Evolutionary conservation across 345 rosid genomes (phyloP).

Genomic region (Fremontodendron californicum): DNA sequence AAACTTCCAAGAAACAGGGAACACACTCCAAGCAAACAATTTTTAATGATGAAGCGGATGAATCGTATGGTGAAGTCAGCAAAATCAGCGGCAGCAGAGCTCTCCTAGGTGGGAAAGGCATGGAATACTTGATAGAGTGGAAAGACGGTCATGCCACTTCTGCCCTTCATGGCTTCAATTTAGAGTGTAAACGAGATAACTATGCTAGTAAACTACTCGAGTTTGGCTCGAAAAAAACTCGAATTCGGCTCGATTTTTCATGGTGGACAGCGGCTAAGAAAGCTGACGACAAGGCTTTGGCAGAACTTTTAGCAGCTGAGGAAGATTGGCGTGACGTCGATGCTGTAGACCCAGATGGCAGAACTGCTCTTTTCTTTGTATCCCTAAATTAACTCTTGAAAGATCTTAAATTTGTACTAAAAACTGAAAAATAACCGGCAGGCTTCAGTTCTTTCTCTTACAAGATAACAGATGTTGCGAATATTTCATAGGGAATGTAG

Average conservation of each 20-base stretch:
- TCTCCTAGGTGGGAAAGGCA: conserved; percentile 37
- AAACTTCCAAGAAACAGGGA: conserved; percentile 23
- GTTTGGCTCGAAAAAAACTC: no score
- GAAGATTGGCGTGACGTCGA: conserved; percentile 64
- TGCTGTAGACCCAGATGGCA: conserved; percentile 72
- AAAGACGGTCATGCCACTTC: conserved; percentile 75
- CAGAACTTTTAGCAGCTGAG: conserved; percentile 37
- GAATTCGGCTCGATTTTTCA: no score
- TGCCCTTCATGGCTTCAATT: no score
- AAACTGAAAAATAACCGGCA: no score
- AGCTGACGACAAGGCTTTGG: conserved; percentile 61
- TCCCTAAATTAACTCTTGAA: no score
- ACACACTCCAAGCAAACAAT: conserved; percentile 11
- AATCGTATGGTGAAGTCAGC: conserved; percentile 71
- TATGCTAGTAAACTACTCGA: no score
- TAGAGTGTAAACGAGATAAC: no score
- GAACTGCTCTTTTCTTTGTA: conserved; percentile 80
- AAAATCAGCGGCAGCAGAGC: conserved; percentile 74
- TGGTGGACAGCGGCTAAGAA: conserved; percentile 97
- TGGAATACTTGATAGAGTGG: conserved; percentile 92
- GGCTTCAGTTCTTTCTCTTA: no score
- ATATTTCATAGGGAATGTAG: no score
- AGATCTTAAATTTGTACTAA: no score
- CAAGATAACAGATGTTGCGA: no score
- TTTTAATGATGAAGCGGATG: conserved; percentile 16